A percentile compares a stretch with the other conserved stretches of the same genome.
phyloP scores from a whole-genome alignment of 148 eudicot species.

The Rhododendron ovatum region DNA sequence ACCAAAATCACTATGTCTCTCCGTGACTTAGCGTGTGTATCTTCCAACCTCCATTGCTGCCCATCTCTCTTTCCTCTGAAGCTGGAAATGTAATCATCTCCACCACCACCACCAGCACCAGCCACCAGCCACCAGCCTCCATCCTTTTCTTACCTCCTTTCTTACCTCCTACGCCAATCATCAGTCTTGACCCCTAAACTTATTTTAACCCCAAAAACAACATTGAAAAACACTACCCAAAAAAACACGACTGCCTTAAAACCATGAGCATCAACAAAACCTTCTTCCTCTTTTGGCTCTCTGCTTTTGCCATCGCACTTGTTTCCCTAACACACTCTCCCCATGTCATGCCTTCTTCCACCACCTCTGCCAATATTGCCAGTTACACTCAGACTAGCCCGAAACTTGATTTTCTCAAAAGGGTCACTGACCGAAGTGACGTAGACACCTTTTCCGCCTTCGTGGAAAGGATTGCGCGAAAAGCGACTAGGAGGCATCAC shows the following conservation, averaged over 20 bases:
- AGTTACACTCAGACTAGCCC: not conserved
- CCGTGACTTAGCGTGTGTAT: slow-evolving; percentile 20
- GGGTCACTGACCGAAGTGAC: slow-evolving; percentile 20
- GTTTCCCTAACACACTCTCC: slow-evolving; percentile 38
- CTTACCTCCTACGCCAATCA: slow-evolving; percentile 66
- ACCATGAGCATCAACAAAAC: slow-evolving; percentile 45
- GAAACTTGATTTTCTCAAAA: slow-evolving; percentile 18
- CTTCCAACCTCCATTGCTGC: slow-evolving; percentile 18
- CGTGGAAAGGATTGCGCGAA: slow-evolving; percentile 9
- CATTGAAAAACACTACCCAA: not conserved
- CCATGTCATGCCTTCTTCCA: slow-evolving; percentile 20
- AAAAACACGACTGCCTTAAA: not conserved
- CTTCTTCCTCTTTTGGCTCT: slow-evolving; percentile 38
- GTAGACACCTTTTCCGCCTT: slow-evolving; percentile 17
- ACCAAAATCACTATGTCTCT: not conserved
- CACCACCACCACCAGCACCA: not conserved
- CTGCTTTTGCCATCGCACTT: slow-evolving; percentile 47
- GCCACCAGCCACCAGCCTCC: not conserved
- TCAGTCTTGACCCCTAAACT: slow-evolving; percentile 11
- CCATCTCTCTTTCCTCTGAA: not conserved
- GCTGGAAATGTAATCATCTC: slow-evolving; percentile 15
- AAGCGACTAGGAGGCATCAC: slow-evolving; percentile 12
- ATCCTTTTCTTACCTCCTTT: slow-evolving; percentile 51
- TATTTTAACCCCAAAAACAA: not conserved
- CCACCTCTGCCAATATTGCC: slow-evolving; percentile 1